Evolutionary conservation across 441 rosid genomes (phyloP).

Genomic region (Isatis lusitanica): DNA sequence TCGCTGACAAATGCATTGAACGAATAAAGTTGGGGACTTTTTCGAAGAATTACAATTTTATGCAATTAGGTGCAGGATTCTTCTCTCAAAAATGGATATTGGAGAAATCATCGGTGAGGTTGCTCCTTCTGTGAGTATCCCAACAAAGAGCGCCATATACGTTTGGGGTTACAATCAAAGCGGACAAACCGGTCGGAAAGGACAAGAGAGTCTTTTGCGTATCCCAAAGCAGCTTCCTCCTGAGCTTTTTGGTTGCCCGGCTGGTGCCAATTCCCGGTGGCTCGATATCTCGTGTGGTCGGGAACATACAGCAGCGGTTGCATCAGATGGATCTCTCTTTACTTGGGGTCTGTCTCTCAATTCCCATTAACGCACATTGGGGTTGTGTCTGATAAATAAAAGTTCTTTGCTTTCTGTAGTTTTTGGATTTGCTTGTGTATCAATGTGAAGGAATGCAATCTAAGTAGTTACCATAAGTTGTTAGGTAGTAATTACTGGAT

Average conservation of each 20-base stretch:
- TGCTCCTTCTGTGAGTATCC: constrained; percentile 42
- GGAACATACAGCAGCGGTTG: constrained; percentile 90
- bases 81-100: constrained; percentile 54
- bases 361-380: not conserved
- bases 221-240: constrained; percentile 93
- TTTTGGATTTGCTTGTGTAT: not conserved
- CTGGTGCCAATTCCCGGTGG: constrained; percentile 79
- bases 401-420: not conserved
- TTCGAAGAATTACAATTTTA: not conserved
- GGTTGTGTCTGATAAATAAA: not conserved
- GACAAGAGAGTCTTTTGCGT: constrained; percentile 68
- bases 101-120: constrained; percentile 72
- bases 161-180: constrained; percentile 96
- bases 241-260: constrained; percentile 87
- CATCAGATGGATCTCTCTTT: constrained; percentile 96
- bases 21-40: constrained; percentile 3
- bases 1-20: not conserved
- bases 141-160: constrained; percentile 89
- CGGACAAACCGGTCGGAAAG: constrained; percentile 90
- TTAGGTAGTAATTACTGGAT: not conserved
- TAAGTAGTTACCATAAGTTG: too few species aligned
- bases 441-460: not conserved
- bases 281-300: constrained; percentile 90
- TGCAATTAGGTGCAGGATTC: constrained; percentile 4
- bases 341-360: constrained; percentile 73